These are phyloP conservation scores for Dicorynia guianensis DNA, from an alignment of 306 rosid species.

Conservation along the genomic window DNA sequence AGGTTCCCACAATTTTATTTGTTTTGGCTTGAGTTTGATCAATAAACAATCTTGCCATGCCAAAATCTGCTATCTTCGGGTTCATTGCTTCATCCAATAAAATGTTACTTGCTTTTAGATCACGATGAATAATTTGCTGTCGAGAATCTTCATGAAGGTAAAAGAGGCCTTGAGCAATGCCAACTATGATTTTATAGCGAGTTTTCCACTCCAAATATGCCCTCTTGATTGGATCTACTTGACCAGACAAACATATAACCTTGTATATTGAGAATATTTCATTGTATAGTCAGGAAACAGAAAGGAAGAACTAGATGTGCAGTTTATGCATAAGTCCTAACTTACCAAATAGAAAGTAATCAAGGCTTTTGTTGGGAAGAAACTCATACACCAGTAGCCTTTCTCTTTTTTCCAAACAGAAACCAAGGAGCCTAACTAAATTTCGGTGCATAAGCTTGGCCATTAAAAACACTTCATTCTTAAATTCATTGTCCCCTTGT, in stretches of 20 bases:
- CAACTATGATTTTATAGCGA: constrained; percentile 32
- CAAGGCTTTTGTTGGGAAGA: constrained; percentile 58
- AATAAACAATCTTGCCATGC: neutral
- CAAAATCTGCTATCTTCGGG: constrained; percentile 43
- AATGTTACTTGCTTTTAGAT: constrained; percentile 42
- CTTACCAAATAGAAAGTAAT: constrained; percentile 56
- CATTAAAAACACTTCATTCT: constrained; percentile 55
- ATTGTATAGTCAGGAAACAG: too few relatives aligned
- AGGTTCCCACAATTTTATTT: constrained; percentile 11
- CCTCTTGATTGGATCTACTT: constrained; percentile 31
- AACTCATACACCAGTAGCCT: constrained; percentile 62
- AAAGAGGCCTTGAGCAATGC: constrained; percentile 32
- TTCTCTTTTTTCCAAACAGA: constrained; percentile 54
- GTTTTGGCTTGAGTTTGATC: neutral
- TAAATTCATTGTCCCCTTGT: constrained; percentile 62
- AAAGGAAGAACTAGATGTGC: too few relatives aligned
- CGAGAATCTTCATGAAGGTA: constrained; percentile 43
- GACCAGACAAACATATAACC: neutral
- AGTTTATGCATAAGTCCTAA: too few relatives aligned
- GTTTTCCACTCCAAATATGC: constrained; percentile 35
- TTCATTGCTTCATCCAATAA: constrained; percentile 42
- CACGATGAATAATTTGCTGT: constrained; percentile 36
- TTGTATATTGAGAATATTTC: too few relatives aligned
- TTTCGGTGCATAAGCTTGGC: constrained; percentile 62
- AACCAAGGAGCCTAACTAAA: constrained; percentile 61